These are phyloP conservation scores for Globisporangium splendens DNA, from an alignment of 352 stramenopile genomes.

Conservation along the genomic window DNA sequence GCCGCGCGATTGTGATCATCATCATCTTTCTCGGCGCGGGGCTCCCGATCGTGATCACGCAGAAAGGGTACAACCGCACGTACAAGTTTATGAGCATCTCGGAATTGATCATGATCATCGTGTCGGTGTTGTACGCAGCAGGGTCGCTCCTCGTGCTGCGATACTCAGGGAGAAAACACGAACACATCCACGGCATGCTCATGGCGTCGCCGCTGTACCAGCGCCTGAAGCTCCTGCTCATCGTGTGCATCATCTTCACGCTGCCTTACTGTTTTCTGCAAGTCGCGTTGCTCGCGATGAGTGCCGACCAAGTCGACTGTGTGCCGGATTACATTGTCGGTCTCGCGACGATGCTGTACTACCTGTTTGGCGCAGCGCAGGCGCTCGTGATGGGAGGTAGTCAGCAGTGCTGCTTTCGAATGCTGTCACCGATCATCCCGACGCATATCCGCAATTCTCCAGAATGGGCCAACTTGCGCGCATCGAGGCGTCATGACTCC, in stretches of 20 bases:
- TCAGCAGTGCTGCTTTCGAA: slow-evolving; percentile 55
- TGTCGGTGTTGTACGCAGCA: slow-evolving; percentile 43
- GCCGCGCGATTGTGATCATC: slow-evolving; percentile 27
- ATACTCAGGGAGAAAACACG: slow-evolving; percentile 52
- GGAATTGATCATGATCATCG: slow-evolving; percentile 41
- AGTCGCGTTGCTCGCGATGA: slow-evolving; percentile 38
- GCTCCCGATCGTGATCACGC: slow-evolving; percentile 36
- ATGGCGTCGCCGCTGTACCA: slow-evolving; percentile 65
- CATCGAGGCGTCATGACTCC: slow-evolving; percentile 23
- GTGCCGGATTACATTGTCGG: slow-evolving; percentile 57
- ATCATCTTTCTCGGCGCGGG: slow-evolving; percentile 27
- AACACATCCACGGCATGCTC: slow-evolving; percentile 66
- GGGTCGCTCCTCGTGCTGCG: slow-evolving; percentile 37
- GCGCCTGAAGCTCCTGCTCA: slow-evolving; percentile 59
- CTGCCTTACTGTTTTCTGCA: slow-evolving; percentile 63
- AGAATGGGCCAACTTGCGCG: slow-evolving; percentile 27
- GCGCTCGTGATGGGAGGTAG: slow-evolving; percentile 67
- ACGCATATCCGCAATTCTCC: slow-evolving; percentile 51
- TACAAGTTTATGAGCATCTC: slow-evolving; percentile 55
- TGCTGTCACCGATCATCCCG: slow-evolving; percentile 49
- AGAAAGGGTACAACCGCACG: slow-evolving; percentile 48
- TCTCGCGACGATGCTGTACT: slow-evolving; percentile 57
- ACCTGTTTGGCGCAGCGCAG: slow-evolving; percentile 57
- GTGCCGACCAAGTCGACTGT: slow-evolving; percentile 30
- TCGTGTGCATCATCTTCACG: slow-evolving; percentile 62